A percentile compares a stretch with the other conserved stretches of the same genome.
Evolutionary conservation across 1,139 yeast species (phyloP).

Genomic region (Zygoascus meyerae): DNA sequence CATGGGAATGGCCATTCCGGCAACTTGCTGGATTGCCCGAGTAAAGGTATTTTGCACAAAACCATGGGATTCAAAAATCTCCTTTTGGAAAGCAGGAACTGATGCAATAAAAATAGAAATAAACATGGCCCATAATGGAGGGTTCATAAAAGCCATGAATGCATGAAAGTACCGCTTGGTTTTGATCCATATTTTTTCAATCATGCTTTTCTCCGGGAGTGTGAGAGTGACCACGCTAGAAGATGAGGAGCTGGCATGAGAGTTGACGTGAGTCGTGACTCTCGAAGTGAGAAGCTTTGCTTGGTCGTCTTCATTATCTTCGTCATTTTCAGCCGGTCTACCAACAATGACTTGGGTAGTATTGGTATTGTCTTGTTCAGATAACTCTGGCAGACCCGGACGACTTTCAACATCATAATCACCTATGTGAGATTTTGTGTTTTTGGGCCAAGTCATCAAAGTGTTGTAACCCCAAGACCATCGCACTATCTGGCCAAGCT

Average conservation of each 20-base stretch:
- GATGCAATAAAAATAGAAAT: slow-evolving; percentile 79
- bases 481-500: slow-evolving; percentile 73
- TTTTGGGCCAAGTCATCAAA: slow-evolving; percentile 47
- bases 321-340: slow-evolving; percentile 13
- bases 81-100: slow-evolving; percentile 58
- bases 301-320: slow-evolving; percentile 10
- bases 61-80: slow-evolving; percentile 56
- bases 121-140: slow-evolving; percentile 91
- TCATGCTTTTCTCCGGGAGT: not conserved
- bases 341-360: not conserved
- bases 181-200: not conserved
- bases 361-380: not conserved
- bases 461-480: slow-evolving; percentile 94
- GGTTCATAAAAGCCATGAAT: slow-evolving; percentile 66
- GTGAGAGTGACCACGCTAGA: slow-evolving; percentile 3
- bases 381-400: not conserved
- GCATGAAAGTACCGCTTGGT: slow-evolving; percentile 10
- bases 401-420: slow-evolving; percentile 7
- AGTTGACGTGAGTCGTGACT: not conserved
- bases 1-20: slow-evolving; percentile 83
- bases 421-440: not conserved
- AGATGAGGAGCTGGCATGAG: not conserved
- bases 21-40: slow-evolving; percentile 69
- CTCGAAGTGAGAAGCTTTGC: not conserved
- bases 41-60: slow-evolving; percentile 76